Conservation (phyloP, 140 eudicot species). For the Stevia rebaudiana region DNA sequence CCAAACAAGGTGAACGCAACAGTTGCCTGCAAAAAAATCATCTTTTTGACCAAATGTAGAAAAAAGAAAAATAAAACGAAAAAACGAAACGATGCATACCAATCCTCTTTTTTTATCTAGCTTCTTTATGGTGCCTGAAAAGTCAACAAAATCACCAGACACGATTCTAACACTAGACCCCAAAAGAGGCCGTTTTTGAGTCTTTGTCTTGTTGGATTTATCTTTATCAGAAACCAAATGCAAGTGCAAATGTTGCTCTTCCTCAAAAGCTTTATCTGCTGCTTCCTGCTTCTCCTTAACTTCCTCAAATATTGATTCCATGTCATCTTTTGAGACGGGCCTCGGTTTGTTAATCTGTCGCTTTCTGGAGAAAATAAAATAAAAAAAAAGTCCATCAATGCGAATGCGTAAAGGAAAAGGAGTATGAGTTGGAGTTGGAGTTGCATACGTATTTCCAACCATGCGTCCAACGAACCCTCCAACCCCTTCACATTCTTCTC, state of each 20-base stretch:
- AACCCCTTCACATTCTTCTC: constrained; percentile 60
- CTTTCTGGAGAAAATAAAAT: constrained; percentile 39
- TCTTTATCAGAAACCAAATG: constrained; percentile 4
- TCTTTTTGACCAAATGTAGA: too few relatives aligned
- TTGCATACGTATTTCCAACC: constrained; percentile 80
- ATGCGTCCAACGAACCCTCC: constrained; percentile 82
- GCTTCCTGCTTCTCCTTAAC: constrained; percentile 82
- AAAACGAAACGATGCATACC: constrained; percentile 33
- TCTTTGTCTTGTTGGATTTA: constrained; percentile 31
- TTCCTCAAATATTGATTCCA: constrained; percentile 65
- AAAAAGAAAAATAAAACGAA: background rate
- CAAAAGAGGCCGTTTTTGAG: constrained; percentile 35
- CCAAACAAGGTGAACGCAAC: constrained; percentile 71
- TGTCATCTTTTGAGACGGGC: constrained; percentile 60
- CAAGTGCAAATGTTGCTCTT: constrained; percentile 44
- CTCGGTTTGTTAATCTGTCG: constrained; percentile 72
- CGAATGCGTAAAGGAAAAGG: constrained; percentile 1
- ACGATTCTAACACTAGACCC: constrained; percentile 59
- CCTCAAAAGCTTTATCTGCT: constrained; percentile 64
- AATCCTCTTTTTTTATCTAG: constrained; percentile 52
- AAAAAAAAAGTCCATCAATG: too few relatives aligned
- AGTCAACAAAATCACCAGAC: constrained; percentile 77
- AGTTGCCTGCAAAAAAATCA: constrained; percentile 54
- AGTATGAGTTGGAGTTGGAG: background rate
- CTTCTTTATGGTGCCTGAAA: constrained; percentile 76